Evolutionary conservation across 768 basidiomycete genomes (phyloP).

Genomic region (Rhizopogon roseolus): DNA sequence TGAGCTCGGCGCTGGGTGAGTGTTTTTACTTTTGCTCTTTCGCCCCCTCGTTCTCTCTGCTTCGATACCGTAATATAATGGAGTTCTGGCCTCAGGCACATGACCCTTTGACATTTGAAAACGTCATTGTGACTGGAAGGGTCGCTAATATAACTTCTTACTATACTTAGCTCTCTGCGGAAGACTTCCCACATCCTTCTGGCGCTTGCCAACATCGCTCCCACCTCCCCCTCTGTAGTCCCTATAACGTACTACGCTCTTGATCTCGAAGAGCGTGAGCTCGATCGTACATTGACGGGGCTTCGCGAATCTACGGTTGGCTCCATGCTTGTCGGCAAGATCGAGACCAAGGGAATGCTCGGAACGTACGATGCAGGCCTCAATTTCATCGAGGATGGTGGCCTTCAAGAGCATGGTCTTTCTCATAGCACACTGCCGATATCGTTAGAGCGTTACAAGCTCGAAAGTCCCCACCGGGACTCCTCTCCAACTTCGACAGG

Average conservation of each 20-base stretch:
- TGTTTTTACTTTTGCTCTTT: not conserved
- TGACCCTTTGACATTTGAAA: not conserved
- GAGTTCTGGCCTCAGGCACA: not conserved
- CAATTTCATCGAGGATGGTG: conserved; percentile 58
- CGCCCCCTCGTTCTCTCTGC: not conserved
- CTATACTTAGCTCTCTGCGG: conserved; percentile 59
- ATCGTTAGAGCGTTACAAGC: conserved; percentile 5
- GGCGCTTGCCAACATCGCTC: conserved; percentile 57
- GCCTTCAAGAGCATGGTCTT: conserved; percentile 11
- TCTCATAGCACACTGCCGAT: conserved; percentile 2
- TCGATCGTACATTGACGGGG: conserved; percentile 70
- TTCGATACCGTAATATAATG: not conserved
- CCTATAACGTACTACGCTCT: conserved; percentile 87
- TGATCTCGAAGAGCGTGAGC: conserved; percentile 85
- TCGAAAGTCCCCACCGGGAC: conserved; percentile 18
- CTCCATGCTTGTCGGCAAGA: conserved; percentile 57
- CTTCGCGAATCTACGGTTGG: conserved; percentile 66
- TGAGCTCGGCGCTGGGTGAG: conserved; percentile 95
- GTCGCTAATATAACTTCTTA: conserved; percentile 7
- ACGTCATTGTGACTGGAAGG: too few species aligned
- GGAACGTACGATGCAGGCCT: conserved; percentile 91
- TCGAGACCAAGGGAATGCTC: conserved; percentile 79
- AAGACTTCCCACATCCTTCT: conserved; percentile 84
- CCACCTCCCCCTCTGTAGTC: conserved; percentile 27
- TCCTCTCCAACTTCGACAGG: conserved; percentile 35